Base-by-base conservation (phyloP, 257 asterid genomes). In the Solanum okadae region DNA sequence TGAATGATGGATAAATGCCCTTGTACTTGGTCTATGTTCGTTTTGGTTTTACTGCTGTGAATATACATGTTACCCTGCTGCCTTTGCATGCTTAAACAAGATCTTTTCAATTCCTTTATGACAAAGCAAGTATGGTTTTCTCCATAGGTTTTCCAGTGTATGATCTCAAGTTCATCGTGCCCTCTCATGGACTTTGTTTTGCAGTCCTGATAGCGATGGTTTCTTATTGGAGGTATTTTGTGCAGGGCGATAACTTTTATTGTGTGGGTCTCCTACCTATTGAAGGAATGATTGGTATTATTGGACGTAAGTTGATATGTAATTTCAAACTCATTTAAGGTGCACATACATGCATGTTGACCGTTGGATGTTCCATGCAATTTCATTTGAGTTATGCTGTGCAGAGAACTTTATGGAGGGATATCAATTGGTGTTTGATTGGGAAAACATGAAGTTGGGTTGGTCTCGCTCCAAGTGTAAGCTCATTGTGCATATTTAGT, bases 381-480 rank as follows among this genome's bases (percentile, higher is more conserved):
- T 42, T 72, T 13, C 27, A 35, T 38, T 86, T 56, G 46, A 72
- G 29, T 72, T 86, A 16, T 86, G 85, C 56, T 63, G 27, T 90
- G 92, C 95, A 95, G 98, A 96, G 87, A 96, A 95, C 89, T 90
- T 95, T 86, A 84, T 95, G 94, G 92, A 92, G 94, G 98, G 98
- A 33, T 93, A 95, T 87, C 94, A 92, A 20, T 27, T 95, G 92
- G 98, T 96, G 87, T 96, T 96, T 70, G 98, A 96, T 87, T 92
- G 93, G 96, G 98, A 95, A 91, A 95, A 92, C 23, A 81, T 85
- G 93, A 93, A 90, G 95, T 90, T 96, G 89, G 98, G 98, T 20
- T 96, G 98, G 98, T 95, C 98, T 27, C 86, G 18, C 91, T 95
- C 98, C 87, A 92, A 91, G 56, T 96, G 98, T 96, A 94, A 95